A percentile compares a stretch with the other conserved stretches of the same genome.
phyloP scores from a whole-genome alignment of 768 basidiomycete genomes.

The Pulveroboletus sp. region DNA sequence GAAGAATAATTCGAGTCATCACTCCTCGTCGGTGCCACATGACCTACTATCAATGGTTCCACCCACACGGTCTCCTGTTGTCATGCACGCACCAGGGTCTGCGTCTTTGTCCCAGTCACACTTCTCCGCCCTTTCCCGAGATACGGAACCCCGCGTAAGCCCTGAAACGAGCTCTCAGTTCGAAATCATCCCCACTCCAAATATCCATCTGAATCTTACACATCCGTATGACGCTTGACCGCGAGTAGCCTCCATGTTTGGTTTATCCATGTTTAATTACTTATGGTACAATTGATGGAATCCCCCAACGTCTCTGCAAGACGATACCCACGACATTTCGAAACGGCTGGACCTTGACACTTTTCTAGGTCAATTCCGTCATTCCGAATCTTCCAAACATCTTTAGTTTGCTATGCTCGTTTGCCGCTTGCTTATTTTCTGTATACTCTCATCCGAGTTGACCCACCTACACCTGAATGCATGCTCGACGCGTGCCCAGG shows the following conservation, averaged over 20 bases:
- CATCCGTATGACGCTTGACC: conserved; percentile 57
- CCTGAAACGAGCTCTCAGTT: conserved; percentile 63
- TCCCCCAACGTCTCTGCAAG: conserved; percentile 13
- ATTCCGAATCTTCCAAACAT: conserved; percentile 6
- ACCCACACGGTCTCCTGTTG: conserved; percentile 11
- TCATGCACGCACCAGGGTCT: conserved; percentile 18
- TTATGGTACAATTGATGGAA: conserved; percentile 13
- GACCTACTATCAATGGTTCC: conserved; percentile 22
- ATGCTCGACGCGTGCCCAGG: conserved; percentile 22
- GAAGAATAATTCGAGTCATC: conserved; percentile 17
- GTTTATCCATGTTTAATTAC: conserved; percentile 16
- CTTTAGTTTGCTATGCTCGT: conserved; percentile 19
- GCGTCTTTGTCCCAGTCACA: conserved; percentile 29
- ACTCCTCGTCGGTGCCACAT: conserved; percentile 29
- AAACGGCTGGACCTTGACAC: conserved; percentile 3
- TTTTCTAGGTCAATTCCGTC: conserved; percentile 7
- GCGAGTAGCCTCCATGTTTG: conserved; percentile 27
- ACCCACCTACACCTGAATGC: conserved; percentile 13
- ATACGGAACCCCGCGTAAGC: conserved; percentile 43
- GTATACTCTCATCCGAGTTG: conserved; percentile 14
- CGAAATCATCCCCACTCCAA: conserved; percentile 57
- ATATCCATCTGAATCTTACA: conserved; percentile 40
- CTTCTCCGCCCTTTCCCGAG: conserved; percentile 21
- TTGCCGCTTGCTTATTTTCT: conserved; percentile 14
- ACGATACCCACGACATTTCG: conserved; percentile 9